Evolutionary conservation across 1,139 yeast genomes (phyloP), one percentile per base, ranked within the genome.

Genomic region (Meyerozyma smithsonii): DNA sequence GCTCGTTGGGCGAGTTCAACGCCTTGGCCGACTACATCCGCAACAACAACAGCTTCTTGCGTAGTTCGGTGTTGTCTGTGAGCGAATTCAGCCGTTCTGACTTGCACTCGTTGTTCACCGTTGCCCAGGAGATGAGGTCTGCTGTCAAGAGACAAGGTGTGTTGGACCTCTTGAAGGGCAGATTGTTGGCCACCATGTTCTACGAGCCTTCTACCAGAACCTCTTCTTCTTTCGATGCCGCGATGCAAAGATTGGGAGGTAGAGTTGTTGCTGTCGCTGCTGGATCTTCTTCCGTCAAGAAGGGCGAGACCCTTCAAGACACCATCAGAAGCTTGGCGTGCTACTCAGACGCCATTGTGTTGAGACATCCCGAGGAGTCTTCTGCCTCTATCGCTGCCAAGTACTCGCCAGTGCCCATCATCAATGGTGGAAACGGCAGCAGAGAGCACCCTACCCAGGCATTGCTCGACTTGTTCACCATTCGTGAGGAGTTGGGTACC

Each of bases 201-300:
- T 94, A 89, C 64, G 99, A 94, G 71, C 98, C 99, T 54, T 88
- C 97, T 8, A 94, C 99, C 36, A 80, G 99, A 67, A 94, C 99
- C 24, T 79, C 95, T 14, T 81, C 97, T 18, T 90, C 97, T 2
- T 94, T 94, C 62, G 96, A 94, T 64, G 96, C 97, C 54, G 99
- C 99, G 46, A 94, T 94, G 98, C 97, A 94, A 74, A 85, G 99
- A 72, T 77, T 94, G 56, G 99, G 99, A 63, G 99, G 99, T 61
- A 82, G 96, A 64, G 96, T 90, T 51, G 86, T 94, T 52, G 79
- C 95, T 40, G 84, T 94, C 49, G 75, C 87, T 49, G 85, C 94
- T 44, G 79, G 78, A 45, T 75, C 92, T 35, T 89, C 97, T 16
- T 88, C 97, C 20, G 96, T 90, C 40, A 87, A 88, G 72, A 94